Evolutionary conservation across 2,329 filamentous ascomycete genomes (phyloP).

Genomic region (Aspergillus costaricaensis): DNA sequence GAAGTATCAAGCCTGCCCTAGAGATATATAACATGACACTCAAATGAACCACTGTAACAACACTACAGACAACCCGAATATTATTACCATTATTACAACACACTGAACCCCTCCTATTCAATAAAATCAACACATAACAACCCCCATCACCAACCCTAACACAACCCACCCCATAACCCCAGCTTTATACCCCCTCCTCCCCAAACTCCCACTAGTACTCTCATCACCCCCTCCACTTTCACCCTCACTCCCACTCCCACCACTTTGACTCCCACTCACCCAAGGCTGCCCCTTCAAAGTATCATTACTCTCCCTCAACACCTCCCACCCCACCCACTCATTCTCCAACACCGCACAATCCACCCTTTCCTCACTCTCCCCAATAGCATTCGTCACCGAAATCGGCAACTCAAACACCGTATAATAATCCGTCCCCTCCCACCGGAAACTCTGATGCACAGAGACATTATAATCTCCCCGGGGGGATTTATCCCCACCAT

Average conservation of each 20-base stretch:
- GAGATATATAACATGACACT: too few relatives aligned
- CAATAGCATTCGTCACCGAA: slow-evolving; percentile 66
- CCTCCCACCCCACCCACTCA: slow-evolving; percentile 15
- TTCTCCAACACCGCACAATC: slow-evolving; percentile 31
- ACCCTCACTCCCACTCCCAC: neutral
- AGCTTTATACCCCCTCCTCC: neutral
- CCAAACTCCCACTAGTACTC: neutral
- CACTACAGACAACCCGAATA: too few relatives aligned
- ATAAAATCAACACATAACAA: neutral
- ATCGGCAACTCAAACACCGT: slow-evolving; percentile 73
- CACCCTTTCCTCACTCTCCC: slow-evolving; percentile 24
- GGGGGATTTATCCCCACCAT: slow-evolving; percentile 55
- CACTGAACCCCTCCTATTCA: too few relatives aligned
- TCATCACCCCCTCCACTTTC: neutral
- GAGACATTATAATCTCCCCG: slow-evolving; percentile 70
- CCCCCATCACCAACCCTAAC: slow-evolving; percentile 8
- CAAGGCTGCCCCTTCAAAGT: slow-evolving; percentile 28
- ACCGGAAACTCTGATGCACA: slow-evolving; percentile 69
- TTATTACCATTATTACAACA: neutral
- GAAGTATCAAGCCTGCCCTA: too few relatives aligned
- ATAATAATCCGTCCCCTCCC: slow-evolving; percentile 66
- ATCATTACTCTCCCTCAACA: slow-evolving; percentile 23
- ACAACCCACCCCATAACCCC: slow-evolving; percentile 7
- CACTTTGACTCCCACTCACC: slow-evolving; percentile 9
- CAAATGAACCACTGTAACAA: too few relatives aligned